Percentiles rank a stretch among this genome's conserved stretches.
Conservation (phyloP, 495 filamentous ascomycete species). For the Aspergillus sparsus region DNA sequence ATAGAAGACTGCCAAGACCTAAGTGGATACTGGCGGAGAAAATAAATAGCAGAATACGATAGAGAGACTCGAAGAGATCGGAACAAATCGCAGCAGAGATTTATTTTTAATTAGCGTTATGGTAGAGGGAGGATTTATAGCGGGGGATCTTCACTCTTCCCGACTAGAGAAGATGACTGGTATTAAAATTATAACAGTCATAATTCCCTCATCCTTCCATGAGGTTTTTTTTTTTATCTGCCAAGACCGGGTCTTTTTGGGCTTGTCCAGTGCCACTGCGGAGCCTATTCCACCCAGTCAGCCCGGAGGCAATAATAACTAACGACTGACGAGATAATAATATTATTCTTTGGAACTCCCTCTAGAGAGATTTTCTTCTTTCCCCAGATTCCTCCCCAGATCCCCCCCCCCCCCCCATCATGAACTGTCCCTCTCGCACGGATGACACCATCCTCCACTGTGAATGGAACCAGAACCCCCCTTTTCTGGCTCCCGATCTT, state of each 20-base stretch:
- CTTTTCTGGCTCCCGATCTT: conserved; percentile 54
- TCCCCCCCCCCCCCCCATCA: conserved; percentile 35
- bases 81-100: background rate
- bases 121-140: background rate
- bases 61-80: background rate
- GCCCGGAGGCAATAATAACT: too few relatives aligned
- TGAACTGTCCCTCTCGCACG: conserved; percentile 66
- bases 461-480: conserved; percentile 62
- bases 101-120: background rate
- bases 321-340: too few relatives aligned
- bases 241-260: background rate
- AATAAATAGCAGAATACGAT: background rate
- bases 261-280: background rate
- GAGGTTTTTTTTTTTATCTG: background rate
- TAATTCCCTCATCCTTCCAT: background rate
- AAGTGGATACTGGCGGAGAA: background rate
- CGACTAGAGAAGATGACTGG: background rate
- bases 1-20: background rate
- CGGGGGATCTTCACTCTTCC: background rate
- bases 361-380: background rate
- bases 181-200: background rate
- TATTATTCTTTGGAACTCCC: too few relatives aligned
- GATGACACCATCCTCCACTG: conserved; percentile 57
- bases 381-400: conserved; percentile 2
- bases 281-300: background rate